These are phyloP conservation scores for Tetracentron sinense DNA, from an alignment of 164 flowering plant genomes.

Conservation along the genomic window DNA sequence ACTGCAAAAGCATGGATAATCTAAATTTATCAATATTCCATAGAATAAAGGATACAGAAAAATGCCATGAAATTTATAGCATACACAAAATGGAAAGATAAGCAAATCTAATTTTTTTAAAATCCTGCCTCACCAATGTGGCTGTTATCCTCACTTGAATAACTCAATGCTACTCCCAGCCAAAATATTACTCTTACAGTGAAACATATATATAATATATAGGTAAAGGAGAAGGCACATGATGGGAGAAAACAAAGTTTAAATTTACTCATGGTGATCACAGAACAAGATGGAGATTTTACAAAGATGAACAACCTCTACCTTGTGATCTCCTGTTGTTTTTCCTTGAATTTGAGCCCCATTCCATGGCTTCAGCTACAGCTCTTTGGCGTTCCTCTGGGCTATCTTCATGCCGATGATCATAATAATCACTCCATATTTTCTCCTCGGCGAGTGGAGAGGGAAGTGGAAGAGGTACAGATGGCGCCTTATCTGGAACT, in stretches of 20 bases:
- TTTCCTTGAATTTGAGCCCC: conserved; percentile 31
- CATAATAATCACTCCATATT: conserved; percentile 9
- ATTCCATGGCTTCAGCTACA: conserved; percentile 43
- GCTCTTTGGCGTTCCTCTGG: conserved; percentile 29
- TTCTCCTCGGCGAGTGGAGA: conserved; percentile 14
- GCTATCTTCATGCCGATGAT: conserved; percentile 11
- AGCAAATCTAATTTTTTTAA: too few species aligned
- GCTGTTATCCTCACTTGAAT: background rate
- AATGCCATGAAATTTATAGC: background rate
- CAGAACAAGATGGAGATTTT: background rate
- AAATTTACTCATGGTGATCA: background rate
- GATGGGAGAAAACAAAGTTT: background rate
- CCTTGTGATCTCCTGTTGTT: conserved; percentile 11
- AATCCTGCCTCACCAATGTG: background rate
- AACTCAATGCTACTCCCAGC: background rate
- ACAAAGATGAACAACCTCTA: conserved; percentile 5
- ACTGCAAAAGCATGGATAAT: too few species aligned
- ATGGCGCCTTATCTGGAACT: conserved; percentile 9
- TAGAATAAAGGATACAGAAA: background rate
- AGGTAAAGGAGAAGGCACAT: background rate
- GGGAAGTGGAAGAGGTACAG: conserved; percentile 8
- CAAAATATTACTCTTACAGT: too few species aligned
- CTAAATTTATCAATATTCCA: too few species aligned
- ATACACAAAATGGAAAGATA: background rate
- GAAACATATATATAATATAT: background rate